A percentile compares a stretch with the other conserved stretches of the same genome.
These are phyloP conservation scores for Carnegiea gigantea DNA, from an alignment of 179 eudicot genomes.

Conservation along the genomic window DNA sequence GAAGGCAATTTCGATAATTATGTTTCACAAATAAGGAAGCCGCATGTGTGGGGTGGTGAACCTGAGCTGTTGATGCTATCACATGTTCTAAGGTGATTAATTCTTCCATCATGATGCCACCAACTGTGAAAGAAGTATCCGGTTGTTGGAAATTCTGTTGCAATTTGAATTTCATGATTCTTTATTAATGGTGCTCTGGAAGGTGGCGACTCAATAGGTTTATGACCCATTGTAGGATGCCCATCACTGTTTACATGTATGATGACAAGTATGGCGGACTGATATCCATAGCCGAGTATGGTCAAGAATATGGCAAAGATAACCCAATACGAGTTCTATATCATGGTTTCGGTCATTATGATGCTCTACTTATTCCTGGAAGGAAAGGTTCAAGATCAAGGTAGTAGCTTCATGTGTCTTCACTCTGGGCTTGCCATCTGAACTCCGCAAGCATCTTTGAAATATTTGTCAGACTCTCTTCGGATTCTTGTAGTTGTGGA, in stretches of 20 bases:
- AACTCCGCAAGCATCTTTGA: background rate
- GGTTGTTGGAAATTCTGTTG: no score
- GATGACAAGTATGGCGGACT: conserved; percentile 70
- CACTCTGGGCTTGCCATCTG: background rate
- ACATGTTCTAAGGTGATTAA: conserved; percentile 71
- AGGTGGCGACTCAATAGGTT: background rate
- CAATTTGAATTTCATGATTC: background rate
- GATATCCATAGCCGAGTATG: conserved; percentile 90
- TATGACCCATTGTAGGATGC: conserved; percentile 60
- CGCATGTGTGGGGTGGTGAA: conserved; percentile 98
- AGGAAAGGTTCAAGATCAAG: conserved; percentile 53
- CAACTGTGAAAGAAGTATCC: background rate
- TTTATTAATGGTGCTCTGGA: background rate
- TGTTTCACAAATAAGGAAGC: conserved; percentile 69
- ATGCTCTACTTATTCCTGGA: conserved; percentile 64
- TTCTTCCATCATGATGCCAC: conserved; percentile 14
- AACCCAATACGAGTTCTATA: conserved; percentile 75
- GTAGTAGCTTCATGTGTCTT: conserved; percentile 30
- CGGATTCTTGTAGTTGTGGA: background rate
- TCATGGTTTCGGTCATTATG: conserved; percentile 94
- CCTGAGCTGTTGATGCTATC: conserved; percentile 96
- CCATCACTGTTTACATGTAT: conserved; percentile 87
- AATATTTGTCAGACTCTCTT: background rate
- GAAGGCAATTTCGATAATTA: conserved; percentile 88
- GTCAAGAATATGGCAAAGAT: conserved; percentile 85